Evolutionary conservation across 108 stramenopile genomes (phyloP), one percentile per base, ranked within the genome.

Genomic region (Discostella pseudostelligera): DNA sequence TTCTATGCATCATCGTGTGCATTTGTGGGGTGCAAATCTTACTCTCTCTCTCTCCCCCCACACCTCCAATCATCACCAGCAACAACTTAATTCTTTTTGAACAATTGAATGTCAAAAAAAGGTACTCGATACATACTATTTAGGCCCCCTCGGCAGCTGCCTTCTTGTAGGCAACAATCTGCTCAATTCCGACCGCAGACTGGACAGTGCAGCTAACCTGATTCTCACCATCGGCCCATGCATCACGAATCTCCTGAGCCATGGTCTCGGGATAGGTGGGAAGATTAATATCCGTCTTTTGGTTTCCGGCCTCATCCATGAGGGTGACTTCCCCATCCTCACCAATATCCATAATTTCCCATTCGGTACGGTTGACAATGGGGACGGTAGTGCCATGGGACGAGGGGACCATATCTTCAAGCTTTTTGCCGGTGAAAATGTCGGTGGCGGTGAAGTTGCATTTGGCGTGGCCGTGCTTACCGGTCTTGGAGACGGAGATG

Each of bases 391-490:
- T 97, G 78, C 93, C 94, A 86, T 98, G 97, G 54, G 97, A 83
- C 77, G 97, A 96, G 53, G 98, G 98, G 56, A 97, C 92, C 93
- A 99, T 96, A 86, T 98, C 97, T 75, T 97, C 96, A 57, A 86
- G 81, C 95, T 99, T 99, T 91, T 97, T 98, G 58, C 99, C 99
- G 62, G 96, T 98, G 92, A 99, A 99, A 76, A 99, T 99, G 75
- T 99, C 99, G 39, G 78, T 71, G 74, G 95, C 98, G 69, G 84
- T 85, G 80, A 99, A 99, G 95, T 99, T 99, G 71, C 96, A 97
- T 91, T 99, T 99, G 83, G 99, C 99, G 94, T 99, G 99, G 56
- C 99, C 99, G 95, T 99, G 99, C 97, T 98, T 98, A 78, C 98
- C 98, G 65, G 99, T 99, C 97, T 98, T 98, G 80, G 97, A 99